Evolutionary conservation across 1,139 yeast genomes (phyloP), one percentile per base, ranked within the genome.

Genomic region (Trichomonascaceae sp.): DNA sequence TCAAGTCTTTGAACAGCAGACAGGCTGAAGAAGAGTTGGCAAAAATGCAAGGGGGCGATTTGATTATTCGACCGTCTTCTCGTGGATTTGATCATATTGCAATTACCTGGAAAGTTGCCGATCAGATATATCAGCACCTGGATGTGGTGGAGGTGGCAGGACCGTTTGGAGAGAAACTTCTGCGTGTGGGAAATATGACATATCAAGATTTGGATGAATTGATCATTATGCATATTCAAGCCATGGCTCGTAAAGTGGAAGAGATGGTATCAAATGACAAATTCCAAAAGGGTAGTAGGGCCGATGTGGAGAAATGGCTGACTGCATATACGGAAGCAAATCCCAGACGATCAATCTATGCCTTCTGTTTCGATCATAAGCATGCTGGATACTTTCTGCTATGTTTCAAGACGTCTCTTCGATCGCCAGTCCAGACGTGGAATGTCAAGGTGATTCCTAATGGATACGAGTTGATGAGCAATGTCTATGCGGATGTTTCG

Each of bases 11-110:
- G 74, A 87, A 83, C 63, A 81, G 86, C 58, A 79, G 78, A 58
- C 97, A 93, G 73, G 98, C 99, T 0, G 98, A 93, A 70, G 96
- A 88, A 64, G 91, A 79, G 64, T 77, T 93, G 65, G 96, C 97
- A 12, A 87, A 96, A 15, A 81, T 87, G 69, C 82, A 84, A 49
- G 85, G 91, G 57, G 99, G 99, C 51, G 96, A 89, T 64, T 82
- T 90, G 72, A 96, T 95, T 36, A 88, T 93, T 55, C 82, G 99
- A 62, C 99, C 98, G 10, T 90, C 97, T 0, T 88, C 96, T 7
- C 83, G 85, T 58, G 99, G 99, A 39, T 78, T 82, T 46, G 87
- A 88, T 60, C 96, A 83, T 69, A 78, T 93, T 63, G 91, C 96
- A 1, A 86, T 91, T 44, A 93, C 99, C 0, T 93, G 99, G 98